These are phyloP conservation scores for Thymus quinquecostatus DNA, from an alignment of 257 asterid species.

Conservation along the genomic window DNA sequence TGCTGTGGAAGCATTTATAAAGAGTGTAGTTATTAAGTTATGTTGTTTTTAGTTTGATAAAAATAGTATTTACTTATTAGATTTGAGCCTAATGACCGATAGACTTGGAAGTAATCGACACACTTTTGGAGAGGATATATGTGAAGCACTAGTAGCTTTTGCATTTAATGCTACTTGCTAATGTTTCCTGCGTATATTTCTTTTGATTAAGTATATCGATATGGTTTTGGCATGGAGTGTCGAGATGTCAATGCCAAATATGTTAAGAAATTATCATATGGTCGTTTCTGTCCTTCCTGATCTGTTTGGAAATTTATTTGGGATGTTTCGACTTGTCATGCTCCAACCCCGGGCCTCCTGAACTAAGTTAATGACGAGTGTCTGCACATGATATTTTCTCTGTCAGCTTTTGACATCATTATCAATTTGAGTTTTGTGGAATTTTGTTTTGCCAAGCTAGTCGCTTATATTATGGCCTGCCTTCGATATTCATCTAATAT, in stretches of 20 bases:
- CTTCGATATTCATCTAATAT: neutral
- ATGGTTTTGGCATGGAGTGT: neutral
- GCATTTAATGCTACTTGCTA: neutral
- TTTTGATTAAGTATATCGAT: neutral
- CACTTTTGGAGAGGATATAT: no score
- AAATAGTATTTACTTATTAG: no score
- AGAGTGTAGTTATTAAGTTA: no score
- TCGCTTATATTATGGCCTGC: neutral
- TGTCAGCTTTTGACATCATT: constrained; percentile 14
- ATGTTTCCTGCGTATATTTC: neutral
- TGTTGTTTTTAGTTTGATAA: no score
- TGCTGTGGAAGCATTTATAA: no score
- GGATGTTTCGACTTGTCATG: constrained; percentile 16
- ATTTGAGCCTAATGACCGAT: no score
- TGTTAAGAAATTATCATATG: neutral
- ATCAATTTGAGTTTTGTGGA: neutral
- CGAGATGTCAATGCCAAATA: neutral
- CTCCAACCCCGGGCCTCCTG: constrained; percentile 12
- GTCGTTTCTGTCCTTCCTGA: neutral
- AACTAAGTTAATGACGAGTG: neutral
- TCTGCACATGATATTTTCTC: constrained; percentile 4
- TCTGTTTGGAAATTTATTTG: constrained; percentile 11
- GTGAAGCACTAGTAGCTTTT: neutral
- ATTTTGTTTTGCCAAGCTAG: constrained; percentile 10
- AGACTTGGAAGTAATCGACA: neutral